These are phyloP conservation scores for Cladosporium phlei DNA, from an alignment of 2,329 filamentous ascomycete genomes.

Conservation along the genomic window DNA sequence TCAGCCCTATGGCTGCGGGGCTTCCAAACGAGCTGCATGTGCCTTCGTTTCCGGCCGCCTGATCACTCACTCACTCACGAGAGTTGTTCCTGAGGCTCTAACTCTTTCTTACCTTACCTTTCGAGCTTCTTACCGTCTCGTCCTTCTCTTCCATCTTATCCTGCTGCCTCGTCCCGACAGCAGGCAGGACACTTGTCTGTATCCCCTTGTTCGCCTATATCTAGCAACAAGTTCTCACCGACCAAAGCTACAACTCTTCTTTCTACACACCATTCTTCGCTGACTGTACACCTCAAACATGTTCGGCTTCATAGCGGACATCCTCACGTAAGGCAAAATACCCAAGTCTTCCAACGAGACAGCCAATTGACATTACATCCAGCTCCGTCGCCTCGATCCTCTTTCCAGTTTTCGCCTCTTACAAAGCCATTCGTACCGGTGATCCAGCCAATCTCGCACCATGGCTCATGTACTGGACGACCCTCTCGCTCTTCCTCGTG, in stretches of 20 bases:
- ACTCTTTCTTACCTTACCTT: too few relatives aligned
- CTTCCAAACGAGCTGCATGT: not conserved
- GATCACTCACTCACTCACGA: conserved; percentile 1
- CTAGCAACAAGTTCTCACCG: not conserved
- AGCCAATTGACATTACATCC: conserved; percentile 22
- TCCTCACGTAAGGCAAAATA: conserved; percentile 62
- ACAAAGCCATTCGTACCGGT: conserved; percentile 91
- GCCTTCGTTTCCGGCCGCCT: too few relatives aligned
- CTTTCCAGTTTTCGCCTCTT: conserved; percentile 93
- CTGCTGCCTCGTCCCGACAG: conserved; percentile 4
- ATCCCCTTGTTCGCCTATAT: not conserved
- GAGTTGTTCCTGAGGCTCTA: conserved; percentile 7
- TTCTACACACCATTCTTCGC: too few relatives aligned
- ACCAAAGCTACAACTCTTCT: not conserved
- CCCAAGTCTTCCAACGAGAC: not conserved
- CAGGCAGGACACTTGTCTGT: conserved; percentile 1
- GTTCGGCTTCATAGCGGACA: conserved; percentile 62
- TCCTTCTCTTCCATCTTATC: not conserved
- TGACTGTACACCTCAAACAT: conserved; percentile 1
- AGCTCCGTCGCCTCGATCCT: conserved; percentile 85
- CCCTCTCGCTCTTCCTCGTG: conserved; percentile 74
- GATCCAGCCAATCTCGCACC: conserved; percentile 85
- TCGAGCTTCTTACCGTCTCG: too few relatives aligned
- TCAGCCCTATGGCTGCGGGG: too few relatives aligned
- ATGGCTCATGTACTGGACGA: conserved; percentile 99